Conservation (phyloP, 768 basidiomycete genomes). For the Guyanaporus albipodus region DNA sequence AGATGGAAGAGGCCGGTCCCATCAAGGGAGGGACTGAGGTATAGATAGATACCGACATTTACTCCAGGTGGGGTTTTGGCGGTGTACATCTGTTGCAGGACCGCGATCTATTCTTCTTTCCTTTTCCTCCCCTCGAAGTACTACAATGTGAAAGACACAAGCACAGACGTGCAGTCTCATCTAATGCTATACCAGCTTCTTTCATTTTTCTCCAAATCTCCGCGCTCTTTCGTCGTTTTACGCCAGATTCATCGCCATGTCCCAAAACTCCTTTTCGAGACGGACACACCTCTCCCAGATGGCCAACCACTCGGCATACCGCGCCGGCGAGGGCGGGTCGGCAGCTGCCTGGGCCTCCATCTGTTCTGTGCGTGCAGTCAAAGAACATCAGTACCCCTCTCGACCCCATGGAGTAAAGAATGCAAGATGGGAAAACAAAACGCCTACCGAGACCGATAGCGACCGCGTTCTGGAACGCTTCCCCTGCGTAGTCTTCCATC, state of each 20-base stretch:
- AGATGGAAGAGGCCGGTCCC: slow-evolving; percentile 24
- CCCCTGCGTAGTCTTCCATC: slow-evolving; percentile 79
- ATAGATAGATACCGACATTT: no score
- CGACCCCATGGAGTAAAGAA: neutral
- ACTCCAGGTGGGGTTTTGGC: no score
- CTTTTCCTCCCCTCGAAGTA: no score
- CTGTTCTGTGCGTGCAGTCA: slow-evolving; percentile 41
- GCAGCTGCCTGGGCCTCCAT: slow-evolving; percentile 63
- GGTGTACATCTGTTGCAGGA: no score
- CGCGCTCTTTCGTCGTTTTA: no score
- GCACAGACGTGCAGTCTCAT: no score
- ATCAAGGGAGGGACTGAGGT: neutral
- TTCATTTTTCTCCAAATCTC: no score
- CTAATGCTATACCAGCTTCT: no score
- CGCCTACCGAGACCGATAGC: slow-evolving; percentile 65
- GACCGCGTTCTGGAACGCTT: slow-evolving; percentile 69
- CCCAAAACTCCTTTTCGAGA: slow-evolving; percentile 88
- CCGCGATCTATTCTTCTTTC: no score
- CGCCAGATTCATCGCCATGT: slow-evolving; percentile 47
- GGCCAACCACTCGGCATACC: slow-evolving; percentile 60
- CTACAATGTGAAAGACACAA: no score
- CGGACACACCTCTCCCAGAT: slow-evolving; percentile 75
- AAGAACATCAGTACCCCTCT: neutral
- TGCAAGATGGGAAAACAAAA: no score
- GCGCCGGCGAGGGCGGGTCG: slow-evolving; percentile 58